Percentiles rank a stretch among this genome's conserved stretches.
Conservation (phyloP, 2,329 filamentous ascomycete species). For the Penicillium sp. region DNA sequence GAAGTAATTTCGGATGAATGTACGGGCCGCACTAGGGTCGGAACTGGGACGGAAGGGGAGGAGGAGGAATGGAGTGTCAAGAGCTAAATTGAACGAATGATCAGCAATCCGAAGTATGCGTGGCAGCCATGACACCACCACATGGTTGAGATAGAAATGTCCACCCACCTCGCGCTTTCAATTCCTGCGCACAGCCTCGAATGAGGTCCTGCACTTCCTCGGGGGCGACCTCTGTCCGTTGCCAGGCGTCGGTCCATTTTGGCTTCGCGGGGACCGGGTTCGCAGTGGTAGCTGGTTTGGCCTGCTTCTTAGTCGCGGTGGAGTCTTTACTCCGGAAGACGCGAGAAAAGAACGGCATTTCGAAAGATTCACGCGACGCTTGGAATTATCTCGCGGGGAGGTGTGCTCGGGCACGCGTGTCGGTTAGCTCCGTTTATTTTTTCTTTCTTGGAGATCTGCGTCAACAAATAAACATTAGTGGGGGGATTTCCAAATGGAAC, state of each 20-base stretch:
- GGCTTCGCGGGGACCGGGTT: slow-evolving; percentile 66
- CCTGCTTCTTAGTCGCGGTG: slow-evolving; percentile 61
- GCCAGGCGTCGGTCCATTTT: slow-evolving; percentile 85
- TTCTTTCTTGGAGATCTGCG: slow-evolving; percentile 8
- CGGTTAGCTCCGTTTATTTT: background rate
- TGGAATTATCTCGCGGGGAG: slow-evolving; percentile 5
- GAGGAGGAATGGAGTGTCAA: slow-evolving; percentile 89
- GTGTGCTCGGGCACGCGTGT: slow-evolving; percentile 4
- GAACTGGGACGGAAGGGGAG: slow-evolving; percentile 92
- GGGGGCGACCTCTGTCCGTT: slow-evolving; percentile 76
- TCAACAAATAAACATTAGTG: slow-evolving; percentile 11
- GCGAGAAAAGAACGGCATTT: slow-evolving; percentile 59
- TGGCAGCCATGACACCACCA: slow-evolving; percentile 18
- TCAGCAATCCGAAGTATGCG: slow-evolving; percentile 33
- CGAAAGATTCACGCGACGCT: slow-evolving; percentile 18
- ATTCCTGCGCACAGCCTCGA: slow-evolving; percentile 79
- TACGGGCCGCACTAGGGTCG: slow-evolving; percentile 86
- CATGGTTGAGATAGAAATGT: slow-evolving; percentile 21
- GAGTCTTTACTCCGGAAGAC: slow-evolving; percentile 76
- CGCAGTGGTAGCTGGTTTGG: slow-evolving; percentile 52
- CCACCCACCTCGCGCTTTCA: slow-evolving; percentile 86
- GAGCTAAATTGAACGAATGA: slow-evolving; percentile 56
- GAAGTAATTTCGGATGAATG: slow-evolving; percentile 92
- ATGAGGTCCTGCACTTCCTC: slow-evolving; percentile 91
- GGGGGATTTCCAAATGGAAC: slow-evolving; percentile 1